These are phyloP conservation scores for Terfezia boudieri DNA, from an alignment of 495 filamentous ascomycete genomes.

Conservation along the genomic window DNA sequence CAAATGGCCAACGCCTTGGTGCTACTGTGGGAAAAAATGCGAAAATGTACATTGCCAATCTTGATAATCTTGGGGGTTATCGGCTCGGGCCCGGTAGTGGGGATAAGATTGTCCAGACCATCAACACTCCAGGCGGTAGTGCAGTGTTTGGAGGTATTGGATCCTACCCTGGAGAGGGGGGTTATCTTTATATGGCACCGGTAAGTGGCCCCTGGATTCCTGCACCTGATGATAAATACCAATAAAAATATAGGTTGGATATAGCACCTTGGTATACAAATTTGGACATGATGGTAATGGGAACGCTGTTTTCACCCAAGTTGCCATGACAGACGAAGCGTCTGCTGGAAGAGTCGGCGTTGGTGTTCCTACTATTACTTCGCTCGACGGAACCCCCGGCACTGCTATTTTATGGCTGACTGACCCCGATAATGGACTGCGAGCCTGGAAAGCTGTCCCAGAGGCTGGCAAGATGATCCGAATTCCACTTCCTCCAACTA, in stretches of 20 bases:
- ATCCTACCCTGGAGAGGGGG: conserved; percentile 11
- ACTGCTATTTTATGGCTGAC: conserved; percentile 22
- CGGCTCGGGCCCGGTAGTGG: conserved; percentile 22
- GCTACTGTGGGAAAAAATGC: conserved; percentile 26
- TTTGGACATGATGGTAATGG: conserved; percentile 17
- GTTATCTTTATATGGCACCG: no score
- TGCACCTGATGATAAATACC: no score
- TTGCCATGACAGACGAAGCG: conserved; percentile 18
- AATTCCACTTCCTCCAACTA: conserved; percentile 22
- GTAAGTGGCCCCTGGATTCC: no score
- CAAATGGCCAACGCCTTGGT: conserved; percentile 21
- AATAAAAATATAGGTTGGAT: not conserved
- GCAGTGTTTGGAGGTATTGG: conserved; percentile 27
- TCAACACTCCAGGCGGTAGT: conserved; percentile 15
- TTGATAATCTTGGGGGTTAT: conserved; percentile 28
- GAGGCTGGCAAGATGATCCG: conserved; percentile 21
- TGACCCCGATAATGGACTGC: conserved; percentile 21
- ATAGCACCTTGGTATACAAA: conserved; percentile 19
- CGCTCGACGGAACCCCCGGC: conserved; percentile 19
- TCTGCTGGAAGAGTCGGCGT: conserved; percentile 19
- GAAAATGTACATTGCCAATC: conserved; percentile 27
- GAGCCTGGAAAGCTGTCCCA: conserved; percentile 25
- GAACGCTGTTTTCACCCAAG: conserved; percentile 20
- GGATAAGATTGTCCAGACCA: conserved; percentile 26
- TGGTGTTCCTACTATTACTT: conserved; percentile 21